Conservation (phyloP, 495 filamentous ascomycete species). For the Penicillium robsamsonii region DNA sequence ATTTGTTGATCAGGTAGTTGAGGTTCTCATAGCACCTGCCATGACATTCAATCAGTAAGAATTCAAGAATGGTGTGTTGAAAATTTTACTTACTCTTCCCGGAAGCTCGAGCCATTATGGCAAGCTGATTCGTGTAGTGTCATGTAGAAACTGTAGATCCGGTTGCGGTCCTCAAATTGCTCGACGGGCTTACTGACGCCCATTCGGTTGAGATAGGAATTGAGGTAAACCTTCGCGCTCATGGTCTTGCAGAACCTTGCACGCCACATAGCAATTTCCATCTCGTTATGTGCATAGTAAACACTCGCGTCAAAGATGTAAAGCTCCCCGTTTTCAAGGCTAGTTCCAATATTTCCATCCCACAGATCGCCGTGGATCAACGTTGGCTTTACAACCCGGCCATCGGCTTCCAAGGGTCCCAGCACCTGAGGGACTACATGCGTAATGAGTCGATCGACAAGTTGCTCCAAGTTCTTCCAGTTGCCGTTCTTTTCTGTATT, state of each 20-base stretch:
- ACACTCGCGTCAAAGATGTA: neutral
- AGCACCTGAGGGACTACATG: slow-evolving; percentile 10
- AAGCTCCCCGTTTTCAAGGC: neutral
- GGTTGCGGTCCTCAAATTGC: neutral
- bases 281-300: neutral
- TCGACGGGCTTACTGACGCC: neutral
- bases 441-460: neutral
- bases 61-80: no score
- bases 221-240: neutral
- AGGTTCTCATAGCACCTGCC: neutral
- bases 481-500: neutral
- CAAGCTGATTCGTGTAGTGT: neutral
- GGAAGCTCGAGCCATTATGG: neutral
- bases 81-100: neutral
- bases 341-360: slow-evolving; percentile 8
- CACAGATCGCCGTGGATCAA: slow-evolving; percentile 15
- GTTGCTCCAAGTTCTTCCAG: slow-evolving; percentile 7
- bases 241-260: neutral
- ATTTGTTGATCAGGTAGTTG: neutral
- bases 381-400: neutral
- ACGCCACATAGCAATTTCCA: neutral
- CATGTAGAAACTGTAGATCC: neutral
- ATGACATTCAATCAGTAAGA: neutral
- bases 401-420: neutral
- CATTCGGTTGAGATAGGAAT: neutral